Conservation (phyloP, 1,284 basidiomycete species). For the Ceratobasidium theobromae region DNA sequence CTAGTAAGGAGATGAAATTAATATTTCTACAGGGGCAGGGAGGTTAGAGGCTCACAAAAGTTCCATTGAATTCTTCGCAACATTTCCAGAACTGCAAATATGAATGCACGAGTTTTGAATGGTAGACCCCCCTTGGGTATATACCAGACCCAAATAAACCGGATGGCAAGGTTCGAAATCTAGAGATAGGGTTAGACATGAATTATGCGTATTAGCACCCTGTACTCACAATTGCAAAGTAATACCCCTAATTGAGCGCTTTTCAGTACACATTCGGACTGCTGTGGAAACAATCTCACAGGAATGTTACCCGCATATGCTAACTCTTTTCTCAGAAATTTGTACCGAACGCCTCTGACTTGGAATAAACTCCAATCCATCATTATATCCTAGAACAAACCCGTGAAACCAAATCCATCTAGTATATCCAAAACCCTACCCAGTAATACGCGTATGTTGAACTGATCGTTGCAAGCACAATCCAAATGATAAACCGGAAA, state of each 20-base stretch:
- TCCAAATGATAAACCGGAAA: conserved; percentile 60
- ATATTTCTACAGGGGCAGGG: neutral
- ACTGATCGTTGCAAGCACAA: conserved; percentile 61
- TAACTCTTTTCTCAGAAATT: conserved; percentile 73
- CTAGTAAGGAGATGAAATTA: too few relatives aligned
- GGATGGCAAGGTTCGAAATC: conserved; percentile 70
- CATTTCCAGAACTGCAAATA: conserved; percentile 75
- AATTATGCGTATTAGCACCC: neutral
- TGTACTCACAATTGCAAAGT: conserved; percentile 67
- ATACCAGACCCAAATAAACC: conserved; percentile 83
- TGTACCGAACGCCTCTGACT: conserved; percentile 53
- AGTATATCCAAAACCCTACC: conserved; percentile 50
- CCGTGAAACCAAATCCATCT: conserved; percentile 10
- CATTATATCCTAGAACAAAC: conserved; percentile 56
- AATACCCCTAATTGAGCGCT: conserved; percentile 57
- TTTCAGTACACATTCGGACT: neutral
- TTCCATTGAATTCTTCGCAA: conserved; percentile 88
- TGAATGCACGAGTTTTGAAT: conserved; percentile 62
- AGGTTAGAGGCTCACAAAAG: conserved; percentile 63
- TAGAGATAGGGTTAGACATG: conserved; percentile 40
- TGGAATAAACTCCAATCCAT: conserved; percentile 83
- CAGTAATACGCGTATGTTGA: conserved; percentile 74
- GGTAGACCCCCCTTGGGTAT: conserved; percentile 58
- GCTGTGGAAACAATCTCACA: conserved; percentile 50
- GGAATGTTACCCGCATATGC: conserved; percentile 62